Conservation (phyloP, 139 green algal genomes). For the Chlamydomonas urium region DNA sequence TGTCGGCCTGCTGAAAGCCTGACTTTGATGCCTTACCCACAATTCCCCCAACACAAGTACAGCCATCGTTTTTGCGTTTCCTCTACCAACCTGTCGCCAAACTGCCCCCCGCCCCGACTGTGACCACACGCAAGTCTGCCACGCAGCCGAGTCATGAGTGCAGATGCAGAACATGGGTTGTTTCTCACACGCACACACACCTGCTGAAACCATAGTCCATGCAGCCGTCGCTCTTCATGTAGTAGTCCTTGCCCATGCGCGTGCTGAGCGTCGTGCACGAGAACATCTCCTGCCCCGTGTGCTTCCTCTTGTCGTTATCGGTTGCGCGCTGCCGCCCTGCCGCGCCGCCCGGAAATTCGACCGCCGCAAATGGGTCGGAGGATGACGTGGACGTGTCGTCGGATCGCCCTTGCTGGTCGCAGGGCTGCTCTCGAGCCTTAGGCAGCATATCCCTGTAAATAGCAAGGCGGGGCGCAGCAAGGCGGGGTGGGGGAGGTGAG, state of each 20-base stretch:
- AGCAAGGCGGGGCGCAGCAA: not conserved
- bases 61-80: no score
- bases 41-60: no score
- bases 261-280: conserved; percentile 9
- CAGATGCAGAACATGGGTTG: no score
- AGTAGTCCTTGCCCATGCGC: conserved; percentile 14
- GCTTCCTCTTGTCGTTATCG: conserved; percentile 5
- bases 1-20: no score
- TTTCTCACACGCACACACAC: not conserved
- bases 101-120: no score
- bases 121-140: no score
- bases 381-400: no score
- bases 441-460: conserved; percentile 17
- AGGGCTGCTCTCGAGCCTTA: conserved; percentile 11
- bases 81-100: no score
- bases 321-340: not conserved
- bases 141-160: no score
- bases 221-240: conserved; percentile 22
- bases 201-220: conserved; percentile 24
- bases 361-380: no score
- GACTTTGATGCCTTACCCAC: no score
- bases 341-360: no score
- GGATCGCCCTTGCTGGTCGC: not conserved
- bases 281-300: conserved; percentile 18
- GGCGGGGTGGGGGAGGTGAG: not conserved